Evolutionary conservation across 2,329 filamentous ascomycete species (phyloP), one percentile per base, ranked within the genome.

Genomic region (Cercospora berteroae): DNA sequence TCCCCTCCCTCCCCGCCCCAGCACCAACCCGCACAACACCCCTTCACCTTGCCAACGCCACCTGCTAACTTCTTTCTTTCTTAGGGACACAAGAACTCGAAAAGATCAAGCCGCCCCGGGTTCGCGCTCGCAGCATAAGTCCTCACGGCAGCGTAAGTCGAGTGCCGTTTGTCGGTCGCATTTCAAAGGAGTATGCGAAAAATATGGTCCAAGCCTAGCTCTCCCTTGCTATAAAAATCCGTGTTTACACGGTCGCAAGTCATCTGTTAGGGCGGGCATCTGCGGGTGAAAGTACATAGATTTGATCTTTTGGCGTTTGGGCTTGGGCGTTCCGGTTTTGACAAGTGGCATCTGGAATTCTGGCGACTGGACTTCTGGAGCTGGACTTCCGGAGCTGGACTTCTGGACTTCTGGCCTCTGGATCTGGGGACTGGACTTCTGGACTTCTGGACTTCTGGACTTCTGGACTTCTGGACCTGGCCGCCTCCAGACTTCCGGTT

Each of bases 201-300:
- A 25, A 27, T 18, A 57, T 57, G 52, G 52, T 57, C 23, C 36
- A 39, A 57, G 52, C 52, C 25, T 29, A 57, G 52, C 52, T 57
- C 52, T 57, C 29, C 52, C 52, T 57, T 57, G 52, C 25, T 36
- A 6, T 25, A n/a, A 31, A 57, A 29, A 27, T 29, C 52, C 29
- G 18, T 27, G 25, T 29, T 31, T 23, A 29, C 8, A 27, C 52
- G 52, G 52, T 25, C 52, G 29, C 52, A 31, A 57, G 52, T 57
- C 52, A 29, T 57, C 52, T 57, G 52, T n/a, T 57, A 57, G 52
- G 25, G 52, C 52, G 52, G 52, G 52, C 52, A 57, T 27, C 18
- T 57, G 52, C n/a, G 52, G 52, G 52, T 57, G 52, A 27, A 27
- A 25, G 16, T 57, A 23, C 25, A 57, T 57, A 57, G 52, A 57